Percentiles rank a stretch among this genome's conserved stretches.
Evolutionary conservation across 2,329 filamentous ascomycete species (phyloP).

Genomic region (Colletotrichum echinochloae): DNA sequence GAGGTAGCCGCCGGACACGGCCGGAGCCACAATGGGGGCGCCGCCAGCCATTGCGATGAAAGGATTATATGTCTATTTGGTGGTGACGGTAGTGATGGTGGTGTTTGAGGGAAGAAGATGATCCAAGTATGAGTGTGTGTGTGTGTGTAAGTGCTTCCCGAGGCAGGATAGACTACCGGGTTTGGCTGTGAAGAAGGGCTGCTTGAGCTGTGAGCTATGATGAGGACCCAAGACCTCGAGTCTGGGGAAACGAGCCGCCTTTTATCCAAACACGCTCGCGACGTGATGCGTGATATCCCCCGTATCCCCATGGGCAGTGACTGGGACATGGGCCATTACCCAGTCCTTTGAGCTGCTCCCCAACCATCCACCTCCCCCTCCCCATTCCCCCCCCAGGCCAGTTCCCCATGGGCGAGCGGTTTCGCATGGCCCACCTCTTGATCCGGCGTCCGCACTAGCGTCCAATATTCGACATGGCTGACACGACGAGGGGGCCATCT

Average conservation of each 20-base stretch:
- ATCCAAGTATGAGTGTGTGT: too few species aligned
- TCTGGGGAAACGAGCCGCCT: slow-evolving; percentile 17
- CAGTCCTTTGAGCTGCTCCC: slow-evolving; percentile 18
- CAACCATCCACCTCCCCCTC: slow-evolving; percentile 28
- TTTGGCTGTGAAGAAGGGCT: not conserved
- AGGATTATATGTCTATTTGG: not conserved
- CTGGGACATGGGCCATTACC: slow-evolving; percentile 1
- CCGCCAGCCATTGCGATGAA: slow-evolving; percentile 54
- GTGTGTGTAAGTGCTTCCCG: slow-evolving; percentile 6
- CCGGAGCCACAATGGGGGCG: slow-evolving; percentile 51
- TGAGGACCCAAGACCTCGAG: not conserved
- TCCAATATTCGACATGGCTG: not conserved
- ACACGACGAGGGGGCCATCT: not conserved
- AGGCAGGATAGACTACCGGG: not conserved
- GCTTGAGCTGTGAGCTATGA: slow-evolving; percentile 23
- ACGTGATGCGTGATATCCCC: slow-evolving; percentile 3
- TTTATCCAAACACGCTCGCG: slow-evolving; percentile 23
- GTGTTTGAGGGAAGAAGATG: not conserved
- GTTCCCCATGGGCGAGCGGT: not conserved
- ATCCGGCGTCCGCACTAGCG: slow-evolving; percentile 7
- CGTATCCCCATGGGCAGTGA: slow-evolving; percentile 26
- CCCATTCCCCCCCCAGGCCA: slow-evolving; percentile 25
- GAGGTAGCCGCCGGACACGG: slow-evolving; percentile 53
- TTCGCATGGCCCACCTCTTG: slow-evolving; percentile 11
- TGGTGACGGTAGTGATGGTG: not conserved